A percentile compares a stretch with the other conserved stretches of the same genome.
Conservation (phyloP, 2,329 filamentous ascomycete genomes). For the Xylaria sp. region DNA sequence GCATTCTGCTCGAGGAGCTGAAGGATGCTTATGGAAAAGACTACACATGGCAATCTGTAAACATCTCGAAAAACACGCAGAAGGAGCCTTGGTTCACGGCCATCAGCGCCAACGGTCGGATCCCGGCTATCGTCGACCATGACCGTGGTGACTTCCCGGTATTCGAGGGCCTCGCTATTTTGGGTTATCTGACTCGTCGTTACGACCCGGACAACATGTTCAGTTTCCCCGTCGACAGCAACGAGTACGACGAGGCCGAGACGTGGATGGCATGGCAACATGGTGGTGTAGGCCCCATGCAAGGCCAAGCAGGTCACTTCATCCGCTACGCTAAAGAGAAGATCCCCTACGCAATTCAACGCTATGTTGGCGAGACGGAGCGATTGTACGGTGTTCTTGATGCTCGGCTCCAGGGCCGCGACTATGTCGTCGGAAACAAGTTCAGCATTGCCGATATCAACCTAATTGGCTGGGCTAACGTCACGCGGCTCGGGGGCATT, state of each 20-base stretch:
- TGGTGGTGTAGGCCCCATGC: constrained; percentile 76
- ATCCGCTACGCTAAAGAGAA: constrained; percentile 72
- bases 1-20: constrained; percentile 73
- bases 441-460: constrained; percentile 79
- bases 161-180: constrained; percentile 80
- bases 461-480: constrained; percentile 75
- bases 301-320: constrained; percentile 83
- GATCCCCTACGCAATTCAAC: constrained; percentile 76
- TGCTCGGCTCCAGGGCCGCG: constrained; percentile 65
- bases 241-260: constrained; percentile 58
- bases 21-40: constrained; percentile 70
- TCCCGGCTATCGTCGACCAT: constrained; percentile 69
- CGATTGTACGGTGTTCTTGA: constrained; percentile 80
- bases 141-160: constrained; percentile 70
- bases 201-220: constrained; percentile 78
- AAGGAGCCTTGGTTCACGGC: constrained; percentile 75
- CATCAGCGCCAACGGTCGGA: constrained; percentile 68
- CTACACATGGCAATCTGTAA: constrained; percentile 69
- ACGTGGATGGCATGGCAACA: constrained; percentile 79
- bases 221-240: constrained; percentile 62
- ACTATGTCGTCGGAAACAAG: constrained; percentile 68
- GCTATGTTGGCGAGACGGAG: constrained; percentile 80
- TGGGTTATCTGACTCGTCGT: constrained; percentile 77
- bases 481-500: constrained; percentile 68
- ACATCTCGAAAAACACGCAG: constrained; percentile 71